A percentile compares a stretch with the other conserved stretches of the same genome.
phyloP scores from a whole-genome alignment of 176 grass and related monocot genomes.

The Oryza punctata region DNA sequence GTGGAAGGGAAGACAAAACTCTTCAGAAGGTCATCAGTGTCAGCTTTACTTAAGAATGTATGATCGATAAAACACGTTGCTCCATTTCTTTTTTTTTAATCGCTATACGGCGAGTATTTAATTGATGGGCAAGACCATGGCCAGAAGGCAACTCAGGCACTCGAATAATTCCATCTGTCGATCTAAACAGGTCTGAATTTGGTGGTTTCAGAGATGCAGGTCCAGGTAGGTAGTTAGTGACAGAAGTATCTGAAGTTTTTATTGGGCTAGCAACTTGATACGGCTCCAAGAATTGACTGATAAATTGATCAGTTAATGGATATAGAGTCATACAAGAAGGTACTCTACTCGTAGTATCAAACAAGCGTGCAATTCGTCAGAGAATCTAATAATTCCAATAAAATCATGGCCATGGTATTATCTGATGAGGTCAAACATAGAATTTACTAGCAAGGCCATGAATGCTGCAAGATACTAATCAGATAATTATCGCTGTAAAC shows the following conservation, averaged over 20 bases:
- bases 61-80: neutral
- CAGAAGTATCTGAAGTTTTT: neutral
- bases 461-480: no score
- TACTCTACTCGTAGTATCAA: neutral
- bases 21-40: conserved; percentile 4
- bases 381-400: no score
- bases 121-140: neutral
- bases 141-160: conserved; percentile 4
- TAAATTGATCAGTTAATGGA: neutral
- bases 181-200: neutral
- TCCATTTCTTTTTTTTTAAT: neutral
- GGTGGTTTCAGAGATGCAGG: neutral
- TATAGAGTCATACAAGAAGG: neutral
- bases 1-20: neutral
- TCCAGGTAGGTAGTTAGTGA: neutral
- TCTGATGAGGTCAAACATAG: no score
- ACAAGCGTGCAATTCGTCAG: neutral
- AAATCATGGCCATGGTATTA: no score
- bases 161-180: neutral
- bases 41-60: conserved; percentile 19
- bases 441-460: no score
- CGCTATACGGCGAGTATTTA: neutral
- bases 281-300: conserved; percentile 3
- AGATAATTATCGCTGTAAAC: no score
- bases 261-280: neutral